Percentiles rank a stretch among this genome's conserved stretches.
These are phyloP conservation scores for Phytophthora pseudosyringae DNA, from an alignment of 352 stramenopile species.

Conservation along the genomic window DNA sequence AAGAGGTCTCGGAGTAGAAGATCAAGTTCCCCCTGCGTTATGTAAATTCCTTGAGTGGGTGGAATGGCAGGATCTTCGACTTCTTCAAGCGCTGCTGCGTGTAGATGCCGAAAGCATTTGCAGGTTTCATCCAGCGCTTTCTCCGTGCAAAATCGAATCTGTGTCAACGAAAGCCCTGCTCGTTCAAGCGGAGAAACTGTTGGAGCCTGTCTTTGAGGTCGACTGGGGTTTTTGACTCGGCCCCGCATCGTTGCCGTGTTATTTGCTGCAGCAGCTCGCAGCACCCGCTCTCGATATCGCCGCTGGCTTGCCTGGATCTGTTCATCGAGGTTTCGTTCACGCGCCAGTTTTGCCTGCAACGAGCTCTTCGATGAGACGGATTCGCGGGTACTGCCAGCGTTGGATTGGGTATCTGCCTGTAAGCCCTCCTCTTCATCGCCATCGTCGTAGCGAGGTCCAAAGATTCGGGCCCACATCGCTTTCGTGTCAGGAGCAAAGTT, in stretches of 20 bases:
- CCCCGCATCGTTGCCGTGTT: slow-evolving; percentile 5
- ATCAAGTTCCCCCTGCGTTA: slow-evolving; percentile 69
- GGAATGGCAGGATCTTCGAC: slow-evolving; percentile 5
- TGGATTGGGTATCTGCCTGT: slow-evolving; percentile 7
- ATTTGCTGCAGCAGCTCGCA: slow-evolving; percentile 14
- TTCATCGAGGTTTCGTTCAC: slow-evolving; percentile 49
- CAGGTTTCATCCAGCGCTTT: slow-evolving; percentile 53
- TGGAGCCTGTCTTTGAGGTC: slow-evolving; percentile 4
- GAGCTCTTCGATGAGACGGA: slow-evolving; percentile 30
- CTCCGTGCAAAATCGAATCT: slow-evolving; percentile 61
- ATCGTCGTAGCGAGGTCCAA: slow-evolving; percentile 64
- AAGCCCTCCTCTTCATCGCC: slow-evolving; percentile 12
- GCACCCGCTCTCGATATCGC: slow-evolving; percentile 32
- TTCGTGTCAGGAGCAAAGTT: slow-evolving; percentile 48
- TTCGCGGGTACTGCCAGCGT: slow-evolving; percentile 1
- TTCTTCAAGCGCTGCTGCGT: slow-evolving; percentile 28
- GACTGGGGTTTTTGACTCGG: neutral
- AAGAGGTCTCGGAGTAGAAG: slow-evolving; percentile 38
- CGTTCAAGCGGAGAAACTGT: slow-evolving; percentile 44
- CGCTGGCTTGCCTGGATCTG: slow-evolving; percentile 50
- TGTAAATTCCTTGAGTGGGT: slow-evolving; percentile 41
- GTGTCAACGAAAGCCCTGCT: slow-evolving; percentile 51
- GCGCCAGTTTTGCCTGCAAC: slow-evolving; percentile 44
- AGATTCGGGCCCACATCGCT: slow-evolving; percentile 57
- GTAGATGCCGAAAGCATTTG: slow-evolving; percentile 48